Evolutionary conservation across 2,329 filamentous ascomycete genomes (phyloP), one percentile per base, ranked within the genome.

Genomic region (Diaporthe nobilis): DNA sequence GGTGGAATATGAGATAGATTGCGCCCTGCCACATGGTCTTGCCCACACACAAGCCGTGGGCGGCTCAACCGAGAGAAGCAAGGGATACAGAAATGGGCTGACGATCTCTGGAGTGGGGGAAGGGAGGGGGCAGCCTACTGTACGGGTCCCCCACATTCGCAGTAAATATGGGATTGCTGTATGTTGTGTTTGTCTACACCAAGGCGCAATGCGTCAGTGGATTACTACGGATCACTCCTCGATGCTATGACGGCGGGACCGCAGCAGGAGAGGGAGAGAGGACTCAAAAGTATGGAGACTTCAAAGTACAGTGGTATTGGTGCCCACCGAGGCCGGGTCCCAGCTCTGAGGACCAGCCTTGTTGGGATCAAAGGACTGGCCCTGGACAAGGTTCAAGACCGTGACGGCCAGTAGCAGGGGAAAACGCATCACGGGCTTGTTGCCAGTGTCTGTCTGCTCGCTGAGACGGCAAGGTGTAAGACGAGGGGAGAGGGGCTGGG

Each of bases 111-210:
- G 49, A 34, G 12, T 39, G n/a, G 10, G n/a, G 22, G 51, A 20
- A 7, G 28, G 28, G 28, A 28, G 28, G 31, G 10, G 20, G 10
- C 31, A n/a, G 31, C 28, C 31, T 39, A 51, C 63, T 68, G 79
- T 83, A 86, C 10, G 85, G 85, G 72, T 86, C 85, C 13, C 84
- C 85, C 9, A 84, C 80, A 53, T 85, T 84, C 20, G 80, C 67
- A 9, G 83, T 83, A 79, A 84, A 83, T 72, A 86, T 83, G 0
- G 85, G 85, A 72, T 86, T 86, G 15, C 81, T 84, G 74, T 81
- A 86, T 2, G 84, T 86, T 17, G 80, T 79, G 68, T 84, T 84
- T 47, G 81, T 82, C 37, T 68, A 53, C 20, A 20, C 7, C 44
- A 25, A 15, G 13, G 22, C 22, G 31, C 17, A 10, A 15, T 53